Evolutionary conservation across 1,284 basidiomycete genomes (phyloP), one percentile per base, ranked within the genome.

Genomic region (Singerocomus rubriflavus): DNA sequence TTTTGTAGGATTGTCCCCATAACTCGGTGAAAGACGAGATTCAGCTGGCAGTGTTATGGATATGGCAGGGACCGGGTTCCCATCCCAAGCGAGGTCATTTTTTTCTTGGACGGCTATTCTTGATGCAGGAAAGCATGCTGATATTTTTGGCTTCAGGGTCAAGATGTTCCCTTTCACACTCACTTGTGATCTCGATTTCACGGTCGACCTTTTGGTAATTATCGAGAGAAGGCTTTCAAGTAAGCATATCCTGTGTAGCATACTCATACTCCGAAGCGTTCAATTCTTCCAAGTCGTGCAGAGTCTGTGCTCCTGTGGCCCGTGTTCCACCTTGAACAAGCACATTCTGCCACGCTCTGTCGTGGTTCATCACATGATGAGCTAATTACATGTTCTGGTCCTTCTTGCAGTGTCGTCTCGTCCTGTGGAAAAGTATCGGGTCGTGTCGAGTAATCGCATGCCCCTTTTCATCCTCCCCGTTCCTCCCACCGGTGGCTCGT

Each of bases 171-270:
- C 83, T 53, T 82, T 74, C 64, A 74, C 78, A 40, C 72, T 84
- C 40, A 50, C 84, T 42, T 75, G 74, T 57, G 80, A 83, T 65
- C 67, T 83, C 47, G 77, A 78, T 58, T 80, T 81, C 68, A 67
- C 72, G 46, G 71, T 78, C 27, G 78, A 81, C 61, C 72, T 76
- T 26, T 65, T 68, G 42, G 65, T 80, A 56, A 73, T 80, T 57
- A 78, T 84, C 57, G n/a, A n/a, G 80, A 84, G 71, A 84, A 83
- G 68, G 77, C 74, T 49, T 73, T 81, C 64, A 84, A 82, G 82
- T 84, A 62, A 71, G 80, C 44, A 54, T 21, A 26, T 48, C 48
- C 44, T 45, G 11, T 37, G 44, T 60, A 53, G 54, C n/a, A n/a
- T n/a, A n/a, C n/a, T n/a, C 50, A 46, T 46, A 50, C 48, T 40